Percentiles rank a stretch among this genome's conserved stretches.
These are phyloP conservation scores for Kuraishia cidri DNA, from an alignment of 805 yeast genomes.

Conservation along the genomic window DNA sequence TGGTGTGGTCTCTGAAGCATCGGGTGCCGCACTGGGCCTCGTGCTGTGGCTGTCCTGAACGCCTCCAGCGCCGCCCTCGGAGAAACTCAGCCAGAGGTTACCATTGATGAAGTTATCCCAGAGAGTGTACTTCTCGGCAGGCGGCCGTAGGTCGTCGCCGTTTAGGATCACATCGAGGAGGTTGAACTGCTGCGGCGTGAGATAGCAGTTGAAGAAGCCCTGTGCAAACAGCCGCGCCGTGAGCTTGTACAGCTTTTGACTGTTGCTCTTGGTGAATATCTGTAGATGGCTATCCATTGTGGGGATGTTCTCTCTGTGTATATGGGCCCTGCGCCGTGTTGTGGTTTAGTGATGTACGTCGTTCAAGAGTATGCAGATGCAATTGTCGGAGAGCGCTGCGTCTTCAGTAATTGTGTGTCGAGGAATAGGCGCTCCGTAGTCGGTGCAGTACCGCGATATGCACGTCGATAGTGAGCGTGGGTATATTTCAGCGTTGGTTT, in stretches of 20 bases:
- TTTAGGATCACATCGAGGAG: slow-evolving; percentile 36
- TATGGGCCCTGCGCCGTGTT: no score
- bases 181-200: slow-evolving; percentile 47
- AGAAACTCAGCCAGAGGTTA: slow-evolving; percentile 18
- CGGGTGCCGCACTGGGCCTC: neutral
- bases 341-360: no score
- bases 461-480: no score
- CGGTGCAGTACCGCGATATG: no score
- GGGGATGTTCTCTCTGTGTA: neutral
- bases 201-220: slow-evolving; percentile 34
- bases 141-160: slow-evolving; percentile 14
- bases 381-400: no score
- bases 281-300: neutral
- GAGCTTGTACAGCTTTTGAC: slow-evolving; percentile 18
- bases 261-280: slow-evolving; percentile 12
- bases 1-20: slow-evolving; percentile 2
- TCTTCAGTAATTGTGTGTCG: no score
- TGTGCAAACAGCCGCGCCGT: slow-evolving; percentile 24
- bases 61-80: slow-evolving; percentile 15
- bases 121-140: slow-evolving; percentile 11
- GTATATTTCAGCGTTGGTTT: no score
- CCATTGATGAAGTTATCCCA: slow-evolving; percentile 43
- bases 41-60: slow-evolving; percentile 6
- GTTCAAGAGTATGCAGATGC: no score
- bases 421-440: no score